Evolutionary conservation across 2,329 filamentous ascomycete species (phyloP).

Genomic region (Sarocladiaceae sp.): DNA sequence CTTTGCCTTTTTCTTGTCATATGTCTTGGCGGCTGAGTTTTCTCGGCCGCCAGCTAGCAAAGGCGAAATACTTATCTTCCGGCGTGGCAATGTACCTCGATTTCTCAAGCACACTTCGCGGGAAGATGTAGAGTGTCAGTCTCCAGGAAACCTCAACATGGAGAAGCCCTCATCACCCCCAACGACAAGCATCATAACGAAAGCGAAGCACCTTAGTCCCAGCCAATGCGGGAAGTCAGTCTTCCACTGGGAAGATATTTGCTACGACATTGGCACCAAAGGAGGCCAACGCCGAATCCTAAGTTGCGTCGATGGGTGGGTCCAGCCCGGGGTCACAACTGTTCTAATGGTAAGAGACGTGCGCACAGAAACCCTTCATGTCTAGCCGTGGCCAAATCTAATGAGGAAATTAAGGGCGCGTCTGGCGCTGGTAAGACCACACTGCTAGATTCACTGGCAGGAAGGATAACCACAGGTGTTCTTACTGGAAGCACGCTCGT

Average conservation of each 20-base stretch:
- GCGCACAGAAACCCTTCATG: too few species aligned
- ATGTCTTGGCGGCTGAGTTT: slow-evolving; percentile 47
- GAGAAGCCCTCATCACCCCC: slow-evolving; percentile 17
- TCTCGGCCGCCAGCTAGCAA: slow-evolving; percentile 49
- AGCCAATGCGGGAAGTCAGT: slow-evolving; percentile 31
- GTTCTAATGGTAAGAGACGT: too few species aligned
- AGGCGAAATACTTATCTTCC: slow-evolving; percentile 58
- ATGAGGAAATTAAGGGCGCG: too few species aligned
- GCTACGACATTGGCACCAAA: slow-evolving; percentile 68
- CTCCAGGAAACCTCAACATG: slow-evolving; percentile 16
- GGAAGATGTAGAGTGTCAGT: too few species aligned
- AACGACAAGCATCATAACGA: slow-evolving; percentile 14
- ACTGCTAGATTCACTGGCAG: slow-evolving; percentile 75
- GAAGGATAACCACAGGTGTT: slow-evolving; percentile 78
- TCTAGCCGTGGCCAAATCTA: too few species aligned
- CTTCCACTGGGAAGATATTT: slow-evolving; percentile 70
- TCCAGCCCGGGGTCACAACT: slow-evolving; percentile 71
- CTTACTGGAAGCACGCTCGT: slow-evolving; percentile 73
- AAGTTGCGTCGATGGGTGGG: slow-evolving; percentile 69
- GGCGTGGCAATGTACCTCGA: slow-evolving; percentile 32
- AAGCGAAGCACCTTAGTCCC: slow-evolving; percentile 9
- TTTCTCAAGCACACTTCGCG: too few species aligned
- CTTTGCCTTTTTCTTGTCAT: slow-evolving; percentile 40
- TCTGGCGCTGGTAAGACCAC: slow-evolving; percentile 87
- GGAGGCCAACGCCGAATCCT: slow-evolving; percentile 64